phyloP scores from a whole-genome alignment of 208 protist species.

The Trypanosoma lewisi region DNA sequence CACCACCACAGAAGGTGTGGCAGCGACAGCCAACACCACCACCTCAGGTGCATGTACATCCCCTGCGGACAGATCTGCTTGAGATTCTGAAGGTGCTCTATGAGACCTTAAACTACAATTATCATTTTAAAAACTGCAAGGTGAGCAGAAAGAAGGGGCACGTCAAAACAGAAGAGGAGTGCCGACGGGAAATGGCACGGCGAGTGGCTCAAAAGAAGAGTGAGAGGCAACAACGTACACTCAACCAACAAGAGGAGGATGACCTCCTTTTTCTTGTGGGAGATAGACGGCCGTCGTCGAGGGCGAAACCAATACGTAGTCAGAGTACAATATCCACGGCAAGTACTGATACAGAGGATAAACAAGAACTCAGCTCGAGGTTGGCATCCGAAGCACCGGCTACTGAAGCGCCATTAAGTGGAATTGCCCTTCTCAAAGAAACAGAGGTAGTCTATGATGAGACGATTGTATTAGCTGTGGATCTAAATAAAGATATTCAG shows the following conservation, averaged over 20 bases:
- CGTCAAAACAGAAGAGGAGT: constrained; percentile 42
- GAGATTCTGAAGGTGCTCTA: constrained; percentile 63
- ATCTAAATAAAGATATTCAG: constrained; percentile 8
- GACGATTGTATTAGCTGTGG: constrained; percentile 4
- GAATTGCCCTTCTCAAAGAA: not conserved
- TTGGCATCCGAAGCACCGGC: not conserved
- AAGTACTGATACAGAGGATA: not conserved
- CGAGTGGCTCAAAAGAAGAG: constrained; percentile 4
- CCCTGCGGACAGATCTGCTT: constrained; percentile 50
- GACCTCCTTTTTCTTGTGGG: not conserved
- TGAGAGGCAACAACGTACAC: not conserved
- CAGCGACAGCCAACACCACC: no score
- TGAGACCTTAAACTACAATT: constrained; percentile 60
- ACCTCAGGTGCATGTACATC: constrained; percentile 17
- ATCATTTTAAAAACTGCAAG: constrained; percentile 47
- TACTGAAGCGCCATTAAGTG: not conserved
- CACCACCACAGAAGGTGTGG: no score
- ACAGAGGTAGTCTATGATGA: not conserved
- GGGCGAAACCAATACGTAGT: not conserved
- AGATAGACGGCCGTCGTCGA: not conserved
- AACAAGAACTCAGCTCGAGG: not conserved
- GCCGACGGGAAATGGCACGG: constrained; percentile 41
- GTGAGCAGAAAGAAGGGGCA: not conserved
- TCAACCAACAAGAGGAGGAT: not conserved
- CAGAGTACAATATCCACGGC: not conserved